A percentile compares a stretch with the other conserved stretches of the same genome.
phyloP scores from a whole-genome alignment of 176 grass and related monocot species.

The Avena insularis region DNA sequence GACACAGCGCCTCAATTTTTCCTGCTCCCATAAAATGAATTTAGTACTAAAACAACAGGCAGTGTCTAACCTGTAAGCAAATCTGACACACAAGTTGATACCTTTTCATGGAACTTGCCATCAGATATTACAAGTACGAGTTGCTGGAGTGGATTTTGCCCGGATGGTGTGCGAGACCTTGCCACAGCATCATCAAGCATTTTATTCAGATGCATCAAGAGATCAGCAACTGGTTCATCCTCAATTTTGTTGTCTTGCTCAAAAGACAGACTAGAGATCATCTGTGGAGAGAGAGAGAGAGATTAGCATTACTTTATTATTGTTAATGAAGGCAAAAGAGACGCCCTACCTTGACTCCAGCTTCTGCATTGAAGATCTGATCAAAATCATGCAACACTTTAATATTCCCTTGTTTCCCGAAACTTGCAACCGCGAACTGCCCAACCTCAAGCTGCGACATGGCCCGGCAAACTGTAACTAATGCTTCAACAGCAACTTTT shows the following conservation, averaged over 20 bases:
- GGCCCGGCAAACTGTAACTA: slow-evolving; percentile 89
- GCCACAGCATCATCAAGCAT: slow-evolving; percentile 82
- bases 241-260: slow-evolving; percentile 95
- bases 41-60: slow-evolving; percentile 29
- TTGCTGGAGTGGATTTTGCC: slow-evolving; percentile 86
- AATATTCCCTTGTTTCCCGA: slow-evolving; percentile 84
- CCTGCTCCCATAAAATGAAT: slow-evolving; percentile 41
- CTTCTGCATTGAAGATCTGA: slow-evolving; percentile 83
- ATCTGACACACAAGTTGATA: slow-evolving; percentile 26
- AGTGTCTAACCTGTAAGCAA: slow-evolving; percentile 1
- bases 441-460: slow-evolving; percentile 98
- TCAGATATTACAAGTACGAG: slow-evolving; percentile 90
- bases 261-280: slow-evolving; percentile 88
- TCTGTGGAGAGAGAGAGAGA: slow-evolving; percentile 44
- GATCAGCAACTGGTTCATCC: slow-evolving; percentile 91
- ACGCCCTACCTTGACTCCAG: slow-evolving; percentile 70
- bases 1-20: slow-evolving; percentile 75
- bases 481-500: slow-evolving; percentile 81
- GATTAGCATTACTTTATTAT: not conserved
- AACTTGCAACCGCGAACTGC: slow-evolving; percentile 91
- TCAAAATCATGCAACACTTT: slow-evolving; percentile 94
- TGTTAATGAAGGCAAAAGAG: slow-evolving; percentile 15
- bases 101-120: slow-evolving; percentile 93
- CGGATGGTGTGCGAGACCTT: slow-evolving; percentile 77
- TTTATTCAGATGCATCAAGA: slow-evolving; percentile 75